Percentiles rank a stretch among this genome's conserved stretches.
These are phyloP conservation scores for Talaromyces rugulosus DNA, from an alignment of 2,329 filamentous ascomycete genomes.

Conservation along the genomic window DNA sequence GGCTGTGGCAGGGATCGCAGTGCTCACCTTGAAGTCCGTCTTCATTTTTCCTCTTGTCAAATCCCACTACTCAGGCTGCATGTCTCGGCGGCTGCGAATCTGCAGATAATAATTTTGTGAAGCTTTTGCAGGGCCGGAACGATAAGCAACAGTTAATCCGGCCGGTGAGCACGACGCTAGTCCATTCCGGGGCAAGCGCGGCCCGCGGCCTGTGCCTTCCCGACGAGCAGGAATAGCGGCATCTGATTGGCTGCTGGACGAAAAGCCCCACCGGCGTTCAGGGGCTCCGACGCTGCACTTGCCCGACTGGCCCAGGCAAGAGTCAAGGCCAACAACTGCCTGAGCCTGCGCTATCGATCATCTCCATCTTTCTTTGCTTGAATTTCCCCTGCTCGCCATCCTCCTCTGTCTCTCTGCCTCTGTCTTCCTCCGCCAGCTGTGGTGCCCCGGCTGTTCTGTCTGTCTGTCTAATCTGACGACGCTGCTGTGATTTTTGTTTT, in stretches of 20 bases:
- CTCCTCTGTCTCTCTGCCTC: background rate
- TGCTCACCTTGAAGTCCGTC: slow-evolving; percentile 90
- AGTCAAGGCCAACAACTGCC: background rate
- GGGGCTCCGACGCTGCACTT: slow-evolving; percentile 8
- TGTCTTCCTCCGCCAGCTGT: background rate
- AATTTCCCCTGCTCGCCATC: background rate
- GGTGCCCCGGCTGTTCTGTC: background rate
- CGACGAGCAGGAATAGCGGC: slow-evolving; percentile 15
- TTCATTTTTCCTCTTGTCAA: slow-evolving; percentile 63
- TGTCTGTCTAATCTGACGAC: background rate
- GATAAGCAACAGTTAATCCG: slow-evolving; percentile 29
- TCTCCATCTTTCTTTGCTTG: slow-evolving; percentile 8
- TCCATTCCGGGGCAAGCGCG: slow-evolving; percentile 23
- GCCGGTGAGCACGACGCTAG: slow-evolving; percentile 18
- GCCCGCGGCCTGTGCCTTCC: slow-evolving; percentile 23
- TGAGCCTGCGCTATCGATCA: slow-evolving; percentile 1
- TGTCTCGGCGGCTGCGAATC: slow-evolving; percentile 1
- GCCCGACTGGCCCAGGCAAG: background rate
- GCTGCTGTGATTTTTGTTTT: slow-evolving; percentile 12
- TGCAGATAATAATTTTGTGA: slow-evolving; percentile 13
- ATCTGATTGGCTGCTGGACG: slow-evolving; percentile 7
- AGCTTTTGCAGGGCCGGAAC: slow-evolving; percentile 14
- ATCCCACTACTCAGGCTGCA: slow-evolving; percentile 4
- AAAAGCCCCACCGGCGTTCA: slow-evolving; percentile 12
- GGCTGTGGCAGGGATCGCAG: background rate